Evolutionary conservation across 257 asterid genomes (phyloP), one percentile per base, ranked within the genome.

Genomic region (Asclepias syriaca): DNA sequence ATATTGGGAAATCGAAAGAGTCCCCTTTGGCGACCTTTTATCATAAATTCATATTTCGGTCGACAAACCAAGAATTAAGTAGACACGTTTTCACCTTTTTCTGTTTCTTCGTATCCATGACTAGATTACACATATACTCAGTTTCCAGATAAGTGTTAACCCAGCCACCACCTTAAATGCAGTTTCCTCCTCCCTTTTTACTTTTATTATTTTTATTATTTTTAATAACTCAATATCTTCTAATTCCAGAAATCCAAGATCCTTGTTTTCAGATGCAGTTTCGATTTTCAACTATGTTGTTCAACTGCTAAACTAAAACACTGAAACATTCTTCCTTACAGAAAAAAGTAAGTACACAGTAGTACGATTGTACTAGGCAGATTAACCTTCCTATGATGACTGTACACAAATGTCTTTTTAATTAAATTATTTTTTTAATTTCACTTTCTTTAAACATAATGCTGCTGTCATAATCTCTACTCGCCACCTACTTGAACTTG

Each of bases 1-100:
- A 13, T 13, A 5, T 6, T 13, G 32, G 32, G 12, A 56, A 50
- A 14, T 19, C 21, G 29, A 48, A 22, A 6, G 60, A 34, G 65
- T 50, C 78, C 21, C 37, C 14, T 60, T 68, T 27, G 56, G 69
- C 50, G 57, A 69, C 4, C 46, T 37, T 69, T 61, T 59, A 22
- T 14, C 46, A 22, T 69, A 29, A 29, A 29, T 29, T 29, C 34
- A 29, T 29, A 29, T 61, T 59, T 39, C 22, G 2, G n/a, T 27
- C 45, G 77, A 65, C 66, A 46, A 34, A 7, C 50, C 46, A 2
- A 65, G 56, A 65, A 65, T 21, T 49, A 70, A 39, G 50, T n/a
- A 48, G 37, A 39, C 66, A 43, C 27, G 53, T 56, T 69, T 34
- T 29, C 13, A 21, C 16, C n/a, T 32, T 2, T 21, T 13, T 39